These are phyloP conservation scores for Salvia rosmarinus DNA, from an alignment of 257 asterid species.

Conservation along the genomic window DNA sequence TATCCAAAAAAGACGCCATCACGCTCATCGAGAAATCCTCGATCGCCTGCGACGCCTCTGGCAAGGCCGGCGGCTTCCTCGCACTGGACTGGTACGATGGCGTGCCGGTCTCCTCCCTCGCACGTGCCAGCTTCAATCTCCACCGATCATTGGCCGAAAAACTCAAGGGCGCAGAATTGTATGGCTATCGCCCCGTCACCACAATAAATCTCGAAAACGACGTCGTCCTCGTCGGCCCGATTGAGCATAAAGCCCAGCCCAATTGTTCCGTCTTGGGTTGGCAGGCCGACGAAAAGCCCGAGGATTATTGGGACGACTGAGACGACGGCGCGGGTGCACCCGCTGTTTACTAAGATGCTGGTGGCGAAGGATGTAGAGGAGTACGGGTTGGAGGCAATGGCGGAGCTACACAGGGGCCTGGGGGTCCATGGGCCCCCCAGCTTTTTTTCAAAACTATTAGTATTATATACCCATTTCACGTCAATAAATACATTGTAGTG, in stretches of 20 bases:
- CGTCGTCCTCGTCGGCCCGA: slow-evolving; percentile 34
- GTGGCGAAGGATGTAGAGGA: slow-evolving; percentile 67
- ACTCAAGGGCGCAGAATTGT: slow-evolving; percentile 71
- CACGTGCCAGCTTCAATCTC: slow-evolving; percentile 89
- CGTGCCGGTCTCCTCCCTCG: slow-evolving; percentile 66
- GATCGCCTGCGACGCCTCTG: slow-evolving; percentile 90
- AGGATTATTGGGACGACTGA: slow-evolving; percentile 68
- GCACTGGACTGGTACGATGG: slow-evolving; percentile 93
- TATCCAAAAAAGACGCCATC: slow-evolving; percentile 67
- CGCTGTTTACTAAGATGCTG: slow-evolving; percentile 65
- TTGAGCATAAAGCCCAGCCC: slow-evolving; percentile 29
- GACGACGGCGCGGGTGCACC: slow-evolving; percentile 94
- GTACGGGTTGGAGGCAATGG: slow-evolving; percentile 60
- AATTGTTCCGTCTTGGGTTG: slow-evolving; percentile 70
- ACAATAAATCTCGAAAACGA: slow-evolving; percentile 62
- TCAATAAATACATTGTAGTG: no score
- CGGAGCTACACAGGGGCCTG: no score
- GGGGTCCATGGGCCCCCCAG: no score
- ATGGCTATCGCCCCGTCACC: slow-evolving; percentile 83
- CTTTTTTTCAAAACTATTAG: no score
- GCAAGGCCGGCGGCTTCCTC: slow-evolving; percentile 92
- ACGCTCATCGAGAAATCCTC: slow-evolving; percentile 85
- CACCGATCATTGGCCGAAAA: slow-evolving; percentile 79
- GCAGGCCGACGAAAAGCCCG: slow-evolving; percentile 66
- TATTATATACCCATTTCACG: no score